Evolutionary conservation across 2,329 filamentous ascomycete genomes (phyloP), one percentile per base, ranked within the genome.

Genomic region (Tolypocladium pustulatum): DNA sequence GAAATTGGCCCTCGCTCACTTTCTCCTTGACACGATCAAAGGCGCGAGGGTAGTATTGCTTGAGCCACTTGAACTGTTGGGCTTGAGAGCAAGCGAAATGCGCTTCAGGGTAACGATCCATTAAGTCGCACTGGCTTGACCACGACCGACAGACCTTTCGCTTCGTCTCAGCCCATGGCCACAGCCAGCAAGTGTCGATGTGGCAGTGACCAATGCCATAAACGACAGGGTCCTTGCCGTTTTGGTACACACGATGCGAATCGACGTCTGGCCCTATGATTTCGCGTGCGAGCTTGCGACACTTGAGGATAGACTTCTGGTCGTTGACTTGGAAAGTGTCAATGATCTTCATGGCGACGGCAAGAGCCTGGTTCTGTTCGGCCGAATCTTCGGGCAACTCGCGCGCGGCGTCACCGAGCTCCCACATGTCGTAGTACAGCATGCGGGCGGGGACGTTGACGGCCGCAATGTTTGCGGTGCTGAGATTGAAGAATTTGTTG

Each of bases 1-100:
- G 90, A 73, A 99, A 99, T 61, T 84, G 88, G 27, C 92, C 93
- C 67, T 92, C 86, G 73, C 90, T 90, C 61, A 97, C 88, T 80
- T 96, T 96, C 58, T 82, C 78, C 77, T 95, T 96, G 64, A 99
- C 93, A 20, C 93, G 87, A 65, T 95, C 88, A 70, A 91, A 97
- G 2, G 91, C 88, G 46, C 86, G 86, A 0, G 94, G 93, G 69
- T 99, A 99, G 64, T 90, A 79, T 65, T 89, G 78, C 75, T 97
- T 91, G 36, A 97, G 81, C 94, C 94, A 99, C 73, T 97, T 97
- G 80, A 90, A 99, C 72, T 99, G 94, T 71, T 99, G 94, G 22
- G 93, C 94, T 70, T 96, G 91, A 0, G 92, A 97, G 68, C 89
- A 91, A 57, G 89, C 86, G 77, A 99, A 99, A 54, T 90, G 86